These are phyloP conservation scores for Schoenoplectus tabernaemontani DNA, from an alignment of 202 grass and related monocot genomes.

Conservation along the genomic window DNA sequence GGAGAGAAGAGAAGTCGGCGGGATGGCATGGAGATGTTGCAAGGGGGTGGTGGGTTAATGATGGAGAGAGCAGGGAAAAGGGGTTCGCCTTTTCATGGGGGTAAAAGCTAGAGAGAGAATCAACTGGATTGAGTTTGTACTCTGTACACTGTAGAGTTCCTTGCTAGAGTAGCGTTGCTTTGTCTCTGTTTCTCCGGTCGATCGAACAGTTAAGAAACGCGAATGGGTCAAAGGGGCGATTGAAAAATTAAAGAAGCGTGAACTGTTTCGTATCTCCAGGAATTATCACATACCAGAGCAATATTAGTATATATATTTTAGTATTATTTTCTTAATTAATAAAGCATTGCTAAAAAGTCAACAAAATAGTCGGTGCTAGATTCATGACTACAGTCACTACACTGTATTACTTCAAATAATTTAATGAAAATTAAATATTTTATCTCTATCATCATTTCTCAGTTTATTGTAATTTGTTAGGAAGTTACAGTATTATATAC, in stretches of 20 bases:
- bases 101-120: conserved; percentile 8
- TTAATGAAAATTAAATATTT: neutral
- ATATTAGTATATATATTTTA: neutral
- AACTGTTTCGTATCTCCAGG: neutral
- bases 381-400: neutral
- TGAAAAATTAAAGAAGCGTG: neutral
- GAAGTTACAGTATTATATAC: neutral
- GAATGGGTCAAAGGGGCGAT: neutral
- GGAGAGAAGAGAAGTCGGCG: conserved; percentile 31
- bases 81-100: conserved; percentile 41
- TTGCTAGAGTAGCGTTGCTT: no score
- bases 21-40: conserved; percentile 31
- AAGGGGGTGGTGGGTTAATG: no score
- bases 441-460: neutral
- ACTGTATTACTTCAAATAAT: neutral
- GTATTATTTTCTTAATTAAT: neutral
- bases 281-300: neutral
- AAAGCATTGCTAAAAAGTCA: neutral
- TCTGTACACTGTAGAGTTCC: no score
- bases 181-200: no score
- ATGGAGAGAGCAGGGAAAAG: no score
- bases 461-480: neutral
- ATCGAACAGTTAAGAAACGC: neutral
- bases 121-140: conserved; percentile 1
- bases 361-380: neutral